Evolutionary conservation across 768 basidiomycete species (phyloP), one percentile per base, ranked within the genome.

Genomic region (Plicaturopsis crispa): DNA sequence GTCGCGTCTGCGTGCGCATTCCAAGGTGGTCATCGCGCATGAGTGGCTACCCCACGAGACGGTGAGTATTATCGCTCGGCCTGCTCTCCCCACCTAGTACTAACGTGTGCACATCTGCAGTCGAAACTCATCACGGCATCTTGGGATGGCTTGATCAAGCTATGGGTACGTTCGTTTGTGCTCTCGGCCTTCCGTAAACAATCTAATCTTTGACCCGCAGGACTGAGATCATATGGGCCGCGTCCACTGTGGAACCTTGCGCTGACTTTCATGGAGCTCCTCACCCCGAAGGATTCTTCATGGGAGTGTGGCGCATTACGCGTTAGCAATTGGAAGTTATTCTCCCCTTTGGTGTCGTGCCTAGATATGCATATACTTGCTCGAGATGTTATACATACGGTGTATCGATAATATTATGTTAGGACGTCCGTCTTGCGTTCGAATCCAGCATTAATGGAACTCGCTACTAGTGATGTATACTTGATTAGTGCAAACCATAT

Each of bases 11-110:
- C 78, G 80, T 46, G 90, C 89, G 3, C 96, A 98, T 59, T 79
- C 75, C 10, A 91, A 97, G 63, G 94, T 96, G n/a, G 88, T 98
- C 36, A 97, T 99, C 50, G 78, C 90, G 16, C 96, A 99, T 53
- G 89, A 89, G 54, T 99, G 96, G 96, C 63, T 99, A 42, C 96
- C 94, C 36, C 93, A 99, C 56, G 96, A 99, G 57, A 80, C 85
- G 31, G 94, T 96, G 56, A 63, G 90, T 74, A 31, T 5, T 12
- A 39, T 20, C 5, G 8, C 10, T 28, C 26, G 14, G n/a, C 26
- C 8, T 28, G 10, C 26, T 28, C 26, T 28, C 26, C 26, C 8
- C 14, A 14, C 8, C 26, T 14, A n/a, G 10, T 28, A 28, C 26
- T 39, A 24, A 33, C 23, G 8, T n/a, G 42, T 43, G 22, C 20